These are phyloP conservation scores for Metschnikowia picachoensis DNA, from an alignment of 805 yeast species.

Conservation along the genomic window DNA sequence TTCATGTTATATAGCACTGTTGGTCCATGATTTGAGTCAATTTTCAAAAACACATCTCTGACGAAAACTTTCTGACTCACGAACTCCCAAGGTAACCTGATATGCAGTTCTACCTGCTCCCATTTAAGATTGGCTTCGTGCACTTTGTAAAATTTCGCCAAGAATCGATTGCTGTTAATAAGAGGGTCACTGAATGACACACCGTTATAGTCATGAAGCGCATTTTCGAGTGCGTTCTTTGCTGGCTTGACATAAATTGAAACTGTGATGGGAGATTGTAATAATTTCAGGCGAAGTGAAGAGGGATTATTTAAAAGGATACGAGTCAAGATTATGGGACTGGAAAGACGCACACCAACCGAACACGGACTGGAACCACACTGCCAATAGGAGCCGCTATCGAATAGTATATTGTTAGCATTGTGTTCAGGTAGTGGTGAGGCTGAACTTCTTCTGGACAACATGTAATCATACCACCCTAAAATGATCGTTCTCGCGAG, in stretches of 20 bases:
- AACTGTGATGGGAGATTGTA: constrained; percentile 16
- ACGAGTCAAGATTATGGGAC: constrained; percentile 34
- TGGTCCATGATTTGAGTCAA: constrained; percentile 8
- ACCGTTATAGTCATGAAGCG: constrained; percentile 19
- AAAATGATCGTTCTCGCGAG: constrained; percentile 26
- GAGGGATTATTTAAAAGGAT: constrained; percentile 22
- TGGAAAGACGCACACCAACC: constrained; percentile 33
- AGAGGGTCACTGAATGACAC: constrained; percentile 5
- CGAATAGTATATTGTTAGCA: constrained; percentile 37
- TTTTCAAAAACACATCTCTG: constrained; percentile 32
- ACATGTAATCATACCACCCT: constrained; percentile 40
- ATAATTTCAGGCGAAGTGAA: constrained; percentile 6
- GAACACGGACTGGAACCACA: constrained; percentile 29
- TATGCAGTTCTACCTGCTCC: constrained; percentile 20
- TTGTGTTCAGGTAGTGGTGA: constrained; percentile 28
- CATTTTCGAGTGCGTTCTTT: constrained; percentile 15
- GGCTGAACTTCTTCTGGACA: constrained; percentile 20
- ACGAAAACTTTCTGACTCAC: constrained; percentile 30
- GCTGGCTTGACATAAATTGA: constrained; percentile 32
- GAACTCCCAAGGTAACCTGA: constrained; percentile 32
- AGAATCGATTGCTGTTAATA: constrained; percentile 21
- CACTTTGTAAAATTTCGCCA: constrained; percentile 30
- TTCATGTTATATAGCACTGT: constrained; percentile 15
- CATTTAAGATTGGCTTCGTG: constrained; percentile 20
- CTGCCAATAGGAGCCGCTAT: constrained; percentile 33